Conservation (phyloP, 805 yeast genomes). For the Starmerella sp. region DNA sequence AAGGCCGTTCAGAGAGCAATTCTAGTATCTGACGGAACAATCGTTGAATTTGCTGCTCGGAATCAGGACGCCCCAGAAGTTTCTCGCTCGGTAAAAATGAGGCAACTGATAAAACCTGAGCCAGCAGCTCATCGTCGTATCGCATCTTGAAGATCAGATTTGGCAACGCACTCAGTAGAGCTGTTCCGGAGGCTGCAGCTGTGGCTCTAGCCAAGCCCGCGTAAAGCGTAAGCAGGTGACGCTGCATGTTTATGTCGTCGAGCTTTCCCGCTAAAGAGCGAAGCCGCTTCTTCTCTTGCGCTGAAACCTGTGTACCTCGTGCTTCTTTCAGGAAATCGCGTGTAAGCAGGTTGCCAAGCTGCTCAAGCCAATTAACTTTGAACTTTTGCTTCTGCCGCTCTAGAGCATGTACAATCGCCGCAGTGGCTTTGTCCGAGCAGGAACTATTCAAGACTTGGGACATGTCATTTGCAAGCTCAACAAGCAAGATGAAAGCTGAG, state of each 20-base stretch:
- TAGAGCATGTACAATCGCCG: not conserved
- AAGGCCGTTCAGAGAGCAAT: slow-evolving; percentile 7
- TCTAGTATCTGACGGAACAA: not conserved
- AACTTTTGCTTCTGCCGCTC: not conserved
- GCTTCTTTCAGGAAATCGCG: not conserved
- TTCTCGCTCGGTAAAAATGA: slow-evolving; percentile 1
- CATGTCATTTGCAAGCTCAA: not conserved
- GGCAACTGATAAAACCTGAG: not conserved
- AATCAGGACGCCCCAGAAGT: not conserved
- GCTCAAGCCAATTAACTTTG: not conserved
- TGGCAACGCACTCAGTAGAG: not conserved
- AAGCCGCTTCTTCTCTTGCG: not conserved
- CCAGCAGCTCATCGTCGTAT: slow-evolving; percentile 10
- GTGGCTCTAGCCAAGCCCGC: not conserved
- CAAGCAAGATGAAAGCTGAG: not conserved
- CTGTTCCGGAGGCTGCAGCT: not conserved
- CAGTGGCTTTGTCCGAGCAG: not conserved
- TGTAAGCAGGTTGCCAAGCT: not conserved
- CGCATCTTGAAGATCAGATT: not conserved
- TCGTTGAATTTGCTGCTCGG: not conserved
- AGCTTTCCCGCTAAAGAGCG: not conserved
- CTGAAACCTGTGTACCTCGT: not conserved
- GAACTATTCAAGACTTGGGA: not conserved
- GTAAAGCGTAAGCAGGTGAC: not conserved
- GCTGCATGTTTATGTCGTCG: not conserved